phyloP scores from a whole-genome alignment of 1,284 basidiomycete species.

The Neotropicomus parvogracilis region DNA sequence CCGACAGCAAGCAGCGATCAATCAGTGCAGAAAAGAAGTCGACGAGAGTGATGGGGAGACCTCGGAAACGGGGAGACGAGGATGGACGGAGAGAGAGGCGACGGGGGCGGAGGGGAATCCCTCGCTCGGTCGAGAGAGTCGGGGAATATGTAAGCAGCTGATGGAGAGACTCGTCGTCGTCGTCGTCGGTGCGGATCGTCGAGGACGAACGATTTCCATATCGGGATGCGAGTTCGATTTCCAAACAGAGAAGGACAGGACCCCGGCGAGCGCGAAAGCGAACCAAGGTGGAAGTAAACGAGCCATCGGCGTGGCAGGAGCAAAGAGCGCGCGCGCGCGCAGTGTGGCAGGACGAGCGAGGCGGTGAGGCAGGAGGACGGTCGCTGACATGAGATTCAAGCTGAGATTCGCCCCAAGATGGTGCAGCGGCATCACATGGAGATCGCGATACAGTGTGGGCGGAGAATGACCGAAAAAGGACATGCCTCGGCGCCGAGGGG shows the following conservation, averaged over 20 bases:
- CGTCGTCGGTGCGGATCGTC: constrained; percentile 36
- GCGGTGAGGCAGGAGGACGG: constrained; percentile 18
- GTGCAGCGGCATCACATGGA: constrained; percentile 37
- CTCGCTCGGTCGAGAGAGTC: constrained; percentile 20
- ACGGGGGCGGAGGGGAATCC: constrained; percentile 21
- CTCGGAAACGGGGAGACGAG: constrained; percentile 19
- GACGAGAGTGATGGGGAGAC: constrained; percentile 8
- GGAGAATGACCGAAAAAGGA: constrained; percentile 28
- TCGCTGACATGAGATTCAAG: constrained; percentile 33
- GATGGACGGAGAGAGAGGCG: constrained; percentile 12
- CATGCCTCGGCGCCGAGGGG: constrained; percentile 39
- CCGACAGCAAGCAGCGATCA: constrained; percentile 16
- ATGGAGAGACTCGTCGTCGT: too few species aligned
- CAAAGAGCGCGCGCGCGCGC: constrained; percentile 25
- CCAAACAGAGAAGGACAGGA: constrained; percentile 25
- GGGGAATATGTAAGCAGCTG: constrained; percentile 26
- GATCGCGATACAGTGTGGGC: constrained; percentile 33
- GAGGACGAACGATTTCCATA: constrained; percentile 18
- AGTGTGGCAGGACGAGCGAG: constrained; percentile 22
- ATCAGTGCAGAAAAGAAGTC: constrained; percentile 26
- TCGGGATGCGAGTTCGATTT: constrained; percentile 21
- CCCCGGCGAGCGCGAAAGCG: constrained; percentile 31
- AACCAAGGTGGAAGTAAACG: constrained; percentile 30
- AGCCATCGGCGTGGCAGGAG: constrained; percentile 24
- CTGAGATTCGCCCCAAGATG: constrained; percentile 35